A percentile compares a stretch with the other conserved stretches of the same genome.
phyloP scores from a whole-genome alignment of 805 yeast genomes.

The Huiozyma sinensis region DNA sequence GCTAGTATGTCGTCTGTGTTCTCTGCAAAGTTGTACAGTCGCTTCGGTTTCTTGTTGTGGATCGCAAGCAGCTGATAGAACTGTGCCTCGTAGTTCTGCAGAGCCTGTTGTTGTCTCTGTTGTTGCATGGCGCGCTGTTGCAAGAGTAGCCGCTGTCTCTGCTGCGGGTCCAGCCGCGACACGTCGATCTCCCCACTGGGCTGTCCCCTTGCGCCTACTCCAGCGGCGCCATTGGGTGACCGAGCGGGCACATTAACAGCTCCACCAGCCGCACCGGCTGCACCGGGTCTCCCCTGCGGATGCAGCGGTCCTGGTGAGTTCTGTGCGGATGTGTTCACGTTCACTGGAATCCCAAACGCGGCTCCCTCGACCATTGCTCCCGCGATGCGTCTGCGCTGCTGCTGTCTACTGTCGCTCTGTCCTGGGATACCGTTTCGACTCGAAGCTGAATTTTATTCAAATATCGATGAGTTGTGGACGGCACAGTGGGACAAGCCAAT shows the following conservation, averaged over 20 bases:
- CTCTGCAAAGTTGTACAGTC: slow-evolving; percentile 51
- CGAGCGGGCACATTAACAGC: slow-evolving; percentile 5
- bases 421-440: too few species aligned
- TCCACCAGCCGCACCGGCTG: slow-evolving; percentile 6
- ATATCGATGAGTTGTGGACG: too few species aligned
- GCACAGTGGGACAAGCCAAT: too few species aligned
- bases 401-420: too few species aligned
- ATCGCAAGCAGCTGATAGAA: slow-evolving; percentile 29
- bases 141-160: slow-evolving; percentile 26
- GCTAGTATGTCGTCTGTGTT: slow-evolving; percentile 61
- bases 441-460: too few species aligned
- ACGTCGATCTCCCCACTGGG: slow-evolving; percentile 8
- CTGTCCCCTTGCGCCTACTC: slow-evolving; percentile 17
- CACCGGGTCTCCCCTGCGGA: background rate
- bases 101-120: slow-evolving; percentile 31
- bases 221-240: slow-evolving; percentile 4
- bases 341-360: too few species aligned
- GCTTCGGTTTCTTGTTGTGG: slow-evolving; percentile 32
- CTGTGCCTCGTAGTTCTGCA: slow-evolving; percentile 33
- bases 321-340: too few species aligned
- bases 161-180: slow-evolving; percentile 12
- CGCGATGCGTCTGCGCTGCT: too few species aligned
- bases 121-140: slow-evolving; percentile 21
- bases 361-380: too few species aligned
- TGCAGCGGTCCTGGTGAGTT: too few species aligned